Evolutionary conservation across 148 eudicot species (phyloP).

Genomic region (Vaccinium myrtillus): DNA sequence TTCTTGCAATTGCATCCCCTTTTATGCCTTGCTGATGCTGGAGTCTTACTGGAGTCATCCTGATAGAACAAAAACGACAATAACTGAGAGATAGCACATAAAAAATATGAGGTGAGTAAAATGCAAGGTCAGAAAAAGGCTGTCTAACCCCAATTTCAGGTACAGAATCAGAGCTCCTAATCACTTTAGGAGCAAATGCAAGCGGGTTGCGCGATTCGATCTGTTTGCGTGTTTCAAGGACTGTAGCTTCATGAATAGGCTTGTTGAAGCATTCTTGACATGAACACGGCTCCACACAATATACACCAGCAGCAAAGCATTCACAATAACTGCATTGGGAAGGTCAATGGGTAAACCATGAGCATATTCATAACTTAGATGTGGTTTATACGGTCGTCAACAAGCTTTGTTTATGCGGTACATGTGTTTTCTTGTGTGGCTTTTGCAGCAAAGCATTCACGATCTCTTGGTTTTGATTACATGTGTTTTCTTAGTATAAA

Average conservation of each 20-base stretch:
- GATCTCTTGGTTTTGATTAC: too few species aligned
- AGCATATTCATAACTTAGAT: neutral
- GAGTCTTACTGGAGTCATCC: conserved; percentile 85
- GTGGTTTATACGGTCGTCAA: neutral
- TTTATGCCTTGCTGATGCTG: conserved; percentile 97
- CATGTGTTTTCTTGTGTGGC: too few species aligned
- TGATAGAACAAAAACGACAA: conserved; percentile 28
- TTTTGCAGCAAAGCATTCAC: too few species aligned
- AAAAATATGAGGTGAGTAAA: neutral
- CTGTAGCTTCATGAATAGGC: conserved; percentile 88
- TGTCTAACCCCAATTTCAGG: conserved; percentile 59
- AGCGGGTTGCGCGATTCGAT: conserved; percentile 95
- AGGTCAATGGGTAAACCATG: conserved; percentile 14
- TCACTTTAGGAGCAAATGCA: conserved; percentile 99
- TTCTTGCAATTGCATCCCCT: conserved; percentile 99
- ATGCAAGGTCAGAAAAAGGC: conserved; percentile 2
- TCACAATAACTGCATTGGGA: conserved; percentile 83
- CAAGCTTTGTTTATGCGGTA: neutral
- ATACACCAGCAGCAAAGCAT: conserved; percentile 98
- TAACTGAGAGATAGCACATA: neutral
- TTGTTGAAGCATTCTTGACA: conserved; percentile 96
- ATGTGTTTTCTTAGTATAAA: too few species aligned
- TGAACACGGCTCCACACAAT: conserved; percentile 96
- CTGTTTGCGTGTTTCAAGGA: conserved; percentile 93
- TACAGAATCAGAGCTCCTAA: conserved; percentile 53